Percentiles rank a stretch among this genome's conserved stretches.
Evolutionary conservation across 805 yeast species (phyloP).

Genomic region (Candida dendrica): DNA sequence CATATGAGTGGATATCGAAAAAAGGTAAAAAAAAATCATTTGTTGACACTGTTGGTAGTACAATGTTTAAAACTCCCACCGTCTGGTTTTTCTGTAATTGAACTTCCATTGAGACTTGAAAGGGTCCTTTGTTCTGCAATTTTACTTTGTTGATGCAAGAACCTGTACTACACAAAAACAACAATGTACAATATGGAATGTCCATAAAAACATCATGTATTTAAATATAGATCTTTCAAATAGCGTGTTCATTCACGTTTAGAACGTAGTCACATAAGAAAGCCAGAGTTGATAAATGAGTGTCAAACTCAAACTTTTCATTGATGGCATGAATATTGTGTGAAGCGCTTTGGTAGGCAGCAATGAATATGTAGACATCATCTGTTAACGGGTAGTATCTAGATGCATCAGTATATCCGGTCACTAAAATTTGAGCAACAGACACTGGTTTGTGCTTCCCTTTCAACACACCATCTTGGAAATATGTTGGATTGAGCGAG

Average conservation of each 20-base stretch:
- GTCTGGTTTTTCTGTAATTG: no score
- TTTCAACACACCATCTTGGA: constrained; percentile 37
- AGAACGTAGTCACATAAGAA: constrained; percentile 43
- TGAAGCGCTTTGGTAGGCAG: constrained; percentile 9
- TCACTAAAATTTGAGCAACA: constrained; percentile 41
- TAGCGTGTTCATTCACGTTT: constrained; percentile 5
- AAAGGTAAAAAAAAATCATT: no score
- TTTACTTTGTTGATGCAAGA: no score
- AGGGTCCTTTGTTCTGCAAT: no score
- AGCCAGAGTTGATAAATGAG: constrained; percentile 55
- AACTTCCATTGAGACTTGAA: no score
- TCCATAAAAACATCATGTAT: no score
- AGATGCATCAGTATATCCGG: constrained; percentile 59
- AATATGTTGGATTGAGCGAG: constrained; percentile 48
- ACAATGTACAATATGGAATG: no score
- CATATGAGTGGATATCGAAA: no score
- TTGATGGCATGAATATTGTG: constrained; percentile 53
- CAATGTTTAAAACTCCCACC: no score
- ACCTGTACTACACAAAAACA: no score
- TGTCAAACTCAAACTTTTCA: constrained; percentile 46
- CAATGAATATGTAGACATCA: constrained; percentile 44
- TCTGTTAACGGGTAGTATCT: constrained; percentile 50
- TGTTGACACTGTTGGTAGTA: no score
- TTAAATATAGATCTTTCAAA: neutral
- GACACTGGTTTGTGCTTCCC: constrained; percentile 2